These are phyloP conservation scores for Backusella macrospora DNA, from an alignment of 192 early-diverging fungal genomes.

Conservation along the genomic window DNA sequence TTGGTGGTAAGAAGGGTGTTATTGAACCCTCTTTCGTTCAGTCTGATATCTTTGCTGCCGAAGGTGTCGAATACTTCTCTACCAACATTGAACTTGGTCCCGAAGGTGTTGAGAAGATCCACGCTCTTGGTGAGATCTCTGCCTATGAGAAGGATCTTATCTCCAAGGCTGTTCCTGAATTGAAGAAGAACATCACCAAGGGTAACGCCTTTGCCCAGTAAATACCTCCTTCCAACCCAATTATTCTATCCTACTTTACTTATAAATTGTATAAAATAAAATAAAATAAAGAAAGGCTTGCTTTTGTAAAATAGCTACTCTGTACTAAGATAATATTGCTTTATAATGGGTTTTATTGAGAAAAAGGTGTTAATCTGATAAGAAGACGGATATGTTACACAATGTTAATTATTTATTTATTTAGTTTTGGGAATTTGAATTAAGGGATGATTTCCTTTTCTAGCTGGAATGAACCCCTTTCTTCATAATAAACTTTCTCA, in stretches of 20 bases:
- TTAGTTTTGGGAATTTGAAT: not conserved
- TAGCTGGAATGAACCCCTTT: not conserved
- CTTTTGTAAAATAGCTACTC: not conserved
- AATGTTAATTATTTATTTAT: not conserved
- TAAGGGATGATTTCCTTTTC: not conserved
- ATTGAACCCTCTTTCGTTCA: slow-evolving; percentile 92
- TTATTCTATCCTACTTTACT: not conserved
- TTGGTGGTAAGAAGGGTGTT: slow-evolving; percentile 80
- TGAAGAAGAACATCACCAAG: slow-evolving; percentile 93
- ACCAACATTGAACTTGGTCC: slow-evolving; percentile 77
- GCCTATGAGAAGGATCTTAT: slow-evolving; percentile 89
- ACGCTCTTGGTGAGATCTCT: slow-evolving; percentile 75
- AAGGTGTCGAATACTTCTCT: slow-evolving; percentile 77
- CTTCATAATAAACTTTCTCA: not conserved
- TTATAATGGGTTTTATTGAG: not conserved
- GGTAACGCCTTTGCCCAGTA: slow-evolving; percentile 48
- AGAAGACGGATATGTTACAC: not conserved
- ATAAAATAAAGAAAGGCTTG: not conserved
- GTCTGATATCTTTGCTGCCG: slow-evolving; percentile 55
- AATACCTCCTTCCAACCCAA: not conserved
- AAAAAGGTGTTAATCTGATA: not conserved
- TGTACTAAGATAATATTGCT: not conserved
- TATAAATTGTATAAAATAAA: slow-evolving; percentile 3
- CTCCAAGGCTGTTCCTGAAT: slow-evolving; percentile 84
- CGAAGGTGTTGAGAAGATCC: slow-evolving; percentile 88